A percentile compares a stretch with the other conserved stretches of the same genome.
These are phyloP conservation scores for Schizophyllum commune DNA, from an alignment of 1,284 basidiomycete species.

Conservation along the genomic window DNA sequence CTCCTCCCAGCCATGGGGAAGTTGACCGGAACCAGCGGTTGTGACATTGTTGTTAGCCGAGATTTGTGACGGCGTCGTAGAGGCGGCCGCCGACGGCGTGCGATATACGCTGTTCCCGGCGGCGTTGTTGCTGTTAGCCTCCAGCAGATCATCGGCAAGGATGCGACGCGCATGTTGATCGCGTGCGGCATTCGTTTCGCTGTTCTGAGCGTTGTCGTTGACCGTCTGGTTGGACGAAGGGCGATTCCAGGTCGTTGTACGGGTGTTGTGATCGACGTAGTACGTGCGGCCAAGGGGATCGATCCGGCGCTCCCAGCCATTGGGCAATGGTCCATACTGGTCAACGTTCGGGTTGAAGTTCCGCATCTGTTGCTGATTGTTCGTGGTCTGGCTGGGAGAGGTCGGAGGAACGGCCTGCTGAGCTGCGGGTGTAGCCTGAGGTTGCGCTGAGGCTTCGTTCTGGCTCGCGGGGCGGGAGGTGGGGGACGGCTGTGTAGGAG, in stretches of 20 bases:
- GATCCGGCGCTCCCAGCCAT: conserved; percentile 88
- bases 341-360: conserved; percentile 86
- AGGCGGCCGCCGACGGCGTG: conserved; percentile 21
- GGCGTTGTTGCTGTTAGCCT: conserved; percentile 41
- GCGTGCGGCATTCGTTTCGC: conserved; percentile 62
- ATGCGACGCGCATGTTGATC: conserved; percentile 74
- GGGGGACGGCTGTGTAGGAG: conserved; percentile 19
- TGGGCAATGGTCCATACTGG: conserved; percentile 75
- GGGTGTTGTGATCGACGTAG: conserved; percentile 90
- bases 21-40: conserved; percentile 70
- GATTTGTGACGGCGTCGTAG: conserved; percentile 30
- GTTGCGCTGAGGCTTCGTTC: conserved; percentile 18
- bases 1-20: conserved; percentile 94
- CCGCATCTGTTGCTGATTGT: conserved; percentile 38
- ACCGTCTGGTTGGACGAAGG: conserved; percentile 49
- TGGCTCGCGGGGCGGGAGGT: conserved; percentile 17
- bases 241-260: conserved; percentile 89
- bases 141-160: conserved; percentile 74
- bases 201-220: conserved; percentile 47
- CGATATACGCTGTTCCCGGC: conserved; percentile 28
- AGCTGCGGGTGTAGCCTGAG: conserved; percentile 14
- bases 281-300: conserved; percentile 90
- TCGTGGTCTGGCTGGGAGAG: conserved; percentile 15
- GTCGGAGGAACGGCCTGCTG: conserved; percentile 9
- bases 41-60: conserved; percentile 54